Base-by-base conservation (phyloP, 768 basidiomycete genomes). In the Leccinum uliginosum region DNA sequence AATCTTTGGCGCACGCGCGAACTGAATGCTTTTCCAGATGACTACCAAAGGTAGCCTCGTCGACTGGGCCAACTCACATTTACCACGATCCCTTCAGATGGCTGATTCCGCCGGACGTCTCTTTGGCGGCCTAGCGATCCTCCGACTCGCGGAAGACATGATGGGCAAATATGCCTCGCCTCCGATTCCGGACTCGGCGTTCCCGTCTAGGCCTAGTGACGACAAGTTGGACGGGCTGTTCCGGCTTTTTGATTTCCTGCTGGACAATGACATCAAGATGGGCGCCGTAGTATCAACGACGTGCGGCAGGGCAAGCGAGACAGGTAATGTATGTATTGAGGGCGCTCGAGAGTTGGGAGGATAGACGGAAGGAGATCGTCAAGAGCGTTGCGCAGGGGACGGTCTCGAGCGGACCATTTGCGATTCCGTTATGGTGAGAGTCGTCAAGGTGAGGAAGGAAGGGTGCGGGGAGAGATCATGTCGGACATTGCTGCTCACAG, bases 281-380 rank as follows among this genome's bases (percentile, higher is more conserved):
- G 94, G 90, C 9, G 83, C 85, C 58, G 87, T 98, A 93, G 90
- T 64, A 95, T 97, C 73, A 96, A 96, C 67, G 96, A 98, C 72
- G 80, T 98, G 32, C 79, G 91, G 51, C 82, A 84, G 59, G 91
- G 90, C 29, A 91, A 88, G 68, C 77, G 84, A 48, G 86, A 89
- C 46, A 94, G 91, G 83, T 96, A 58, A 63, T 87, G 4, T 87
- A 93, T 69, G 74, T 98, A 32, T 69, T 98, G 64, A 83, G 78
- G 62, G 87, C 89, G 35, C 68, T 93, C 64, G 89, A 84, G 72
- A 70, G 73, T 0, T 92, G 91, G 91, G 88, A 92, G 69, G 91
- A 93, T 38, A 87, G 86, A 73, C 73, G 87, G 32, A 77, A 71
- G 54, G 77, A 78, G 11, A 74, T 89, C 23, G 77, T 79, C 43